phyloP scores from a whole-genome alignment of 495 filamentous ascomycete genomes.

The Penicillium odoratum region DNA sequence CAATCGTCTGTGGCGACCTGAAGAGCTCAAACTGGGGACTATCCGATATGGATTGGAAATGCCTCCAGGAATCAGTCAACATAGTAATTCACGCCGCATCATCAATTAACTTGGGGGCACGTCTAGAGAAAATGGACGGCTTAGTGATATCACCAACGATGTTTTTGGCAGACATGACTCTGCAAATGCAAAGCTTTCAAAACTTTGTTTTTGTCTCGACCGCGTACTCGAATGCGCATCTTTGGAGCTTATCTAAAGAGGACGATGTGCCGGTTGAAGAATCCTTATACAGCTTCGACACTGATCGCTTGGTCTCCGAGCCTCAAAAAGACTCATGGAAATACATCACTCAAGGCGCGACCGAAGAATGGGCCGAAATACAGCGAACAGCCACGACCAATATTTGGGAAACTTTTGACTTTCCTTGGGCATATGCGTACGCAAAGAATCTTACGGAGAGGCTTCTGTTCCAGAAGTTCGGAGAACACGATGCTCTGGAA shows the following conservation, averaged over 20 bases:
- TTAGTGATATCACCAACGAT: background rate
- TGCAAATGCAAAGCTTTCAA: background rate
- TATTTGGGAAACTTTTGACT: constrained; percentile 11
- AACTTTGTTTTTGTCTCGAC: constrained; percentile 21
- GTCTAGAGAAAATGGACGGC: background rate
- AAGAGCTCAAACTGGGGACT: background rate
- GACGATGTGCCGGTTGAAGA: constrained; percentile 10
- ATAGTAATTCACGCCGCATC: background rate
- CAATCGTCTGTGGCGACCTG: background rate
- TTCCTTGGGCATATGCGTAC: constrained; percentile 21
- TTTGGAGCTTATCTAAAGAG: background rate
- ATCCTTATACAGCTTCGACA: constrained; percentile 8
- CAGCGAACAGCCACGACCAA: constrained; percentile 2
- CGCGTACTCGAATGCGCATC: constrained; percentile 15
- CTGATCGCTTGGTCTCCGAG: background rate
- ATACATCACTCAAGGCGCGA: background rate
- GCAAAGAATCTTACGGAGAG: constrained; percentile 25
- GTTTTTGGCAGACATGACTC: background rate
- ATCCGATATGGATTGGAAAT: background rate
- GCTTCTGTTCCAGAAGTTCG: constrained; percentile 6
- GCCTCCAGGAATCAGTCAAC: background rate
- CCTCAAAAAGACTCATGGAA: background rate
- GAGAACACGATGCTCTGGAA: background rate
- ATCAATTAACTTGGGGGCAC: background rate
- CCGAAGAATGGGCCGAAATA: constrained; percentile 7